A percentile compares a stretch with the other conserved stretches of the same genome.
Evolutionary conservation across 306 rosid genomes (phyloP).

Genomic region (Quercus ilex): DNA sequence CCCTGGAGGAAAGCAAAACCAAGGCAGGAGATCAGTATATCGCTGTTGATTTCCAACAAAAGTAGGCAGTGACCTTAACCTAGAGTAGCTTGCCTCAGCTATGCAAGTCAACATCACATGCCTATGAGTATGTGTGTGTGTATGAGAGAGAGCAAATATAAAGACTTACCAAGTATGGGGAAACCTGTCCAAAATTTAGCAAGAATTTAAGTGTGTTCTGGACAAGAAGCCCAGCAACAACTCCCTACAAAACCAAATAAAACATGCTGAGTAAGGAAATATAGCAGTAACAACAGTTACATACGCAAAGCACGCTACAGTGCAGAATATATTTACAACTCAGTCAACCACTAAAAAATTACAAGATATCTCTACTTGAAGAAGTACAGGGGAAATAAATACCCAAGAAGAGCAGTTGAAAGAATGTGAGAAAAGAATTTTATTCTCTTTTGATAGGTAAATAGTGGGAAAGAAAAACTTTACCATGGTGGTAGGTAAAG

Average conservation of each 20-base stretch:
- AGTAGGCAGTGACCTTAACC: neutral
- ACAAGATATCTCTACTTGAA: slow-evolving; percentile 4
- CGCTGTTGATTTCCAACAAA: neutral
- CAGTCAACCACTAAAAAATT: slow-evolving; percentile 9
- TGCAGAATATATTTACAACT: slow-evolving; percentile 1
- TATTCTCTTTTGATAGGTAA: neutral
- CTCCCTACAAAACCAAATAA: slow-evolving; percentile 63
- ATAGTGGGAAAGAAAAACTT: neutral
- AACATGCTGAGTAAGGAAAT: slow-evolving; percentile 4
- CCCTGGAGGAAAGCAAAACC: slow-evolving; percentile 54
- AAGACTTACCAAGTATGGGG: slow-evolving; percentile 76
- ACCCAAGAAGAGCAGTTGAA: slow-evolving; percentile 6
- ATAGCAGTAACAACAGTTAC: neutral
- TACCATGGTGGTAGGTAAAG: slow-evolving; percentile 98
- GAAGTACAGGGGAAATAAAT: slow-evolving; percentile 6
- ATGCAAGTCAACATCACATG: neutral
- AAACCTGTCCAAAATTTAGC: slow-evolving; percentile 81
- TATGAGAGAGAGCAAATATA: neutral
- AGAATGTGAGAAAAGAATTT: slow-evolving; percentile 3
- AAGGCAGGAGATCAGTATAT: slow-evolving; percentile 7
- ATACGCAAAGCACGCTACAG: neutral
- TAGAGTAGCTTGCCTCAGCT: neutral
- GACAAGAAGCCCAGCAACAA: slow-evolving; percentile 92
- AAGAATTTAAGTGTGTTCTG: slow-evolving; percentile 89
- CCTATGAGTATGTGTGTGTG: too few species aligned